Percentiles rank a stretch among this genome's conserved stretches.
Conservation (phyloP, 305 asterid species). For the Rubia tinctorum region DNA sequence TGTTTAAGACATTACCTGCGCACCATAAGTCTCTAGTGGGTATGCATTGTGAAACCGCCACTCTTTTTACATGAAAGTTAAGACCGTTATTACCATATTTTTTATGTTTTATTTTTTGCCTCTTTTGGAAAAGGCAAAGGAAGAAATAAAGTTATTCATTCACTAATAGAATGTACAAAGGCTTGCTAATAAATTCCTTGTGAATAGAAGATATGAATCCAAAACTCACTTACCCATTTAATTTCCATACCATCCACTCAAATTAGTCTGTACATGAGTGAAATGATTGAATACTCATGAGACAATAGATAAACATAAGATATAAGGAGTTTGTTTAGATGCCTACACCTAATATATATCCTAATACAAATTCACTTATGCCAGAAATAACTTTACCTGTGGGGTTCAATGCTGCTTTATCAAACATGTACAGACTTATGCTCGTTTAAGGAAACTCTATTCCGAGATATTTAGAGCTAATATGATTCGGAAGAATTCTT, state of each 20-base stretch:
- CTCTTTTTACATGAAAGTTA: background rate
- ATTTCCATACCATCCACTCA: background rate
- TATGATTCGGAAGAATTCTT: background rate
- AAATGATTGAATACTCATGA: background rate
- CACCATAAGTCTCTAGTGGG: background rate
- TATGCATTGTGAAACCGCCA: background rate
- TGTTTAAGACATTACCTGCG: background rate
- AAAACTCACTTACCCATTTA: background rate
- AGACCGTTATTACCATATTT: background rate
- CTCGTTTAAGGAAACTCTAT: background rate
- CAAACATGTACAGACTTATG: background rate
- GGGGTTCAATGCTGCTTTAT: background rate
- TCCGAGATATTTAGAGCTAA: background rate
- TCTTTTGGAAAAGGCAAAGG: background rate
- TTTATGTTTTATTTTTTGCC: background rate
- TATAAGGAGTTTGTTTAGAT: background rate
- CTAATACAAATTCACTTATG: background rate
- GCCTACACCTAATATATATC: background rate
- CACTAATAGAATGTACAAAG: background rate
- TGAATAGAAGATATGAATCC: background rate
- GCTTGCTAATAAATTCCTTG: background rate
- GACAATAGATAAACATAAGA: background rate
- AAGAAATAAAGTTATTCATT: background rate
- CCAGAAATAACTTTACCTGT: background rate
- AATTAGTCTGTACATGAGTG: background rate